Conservation (phyloP, 805 yeast genomes). For the Spathaspora sp. region DNA sequence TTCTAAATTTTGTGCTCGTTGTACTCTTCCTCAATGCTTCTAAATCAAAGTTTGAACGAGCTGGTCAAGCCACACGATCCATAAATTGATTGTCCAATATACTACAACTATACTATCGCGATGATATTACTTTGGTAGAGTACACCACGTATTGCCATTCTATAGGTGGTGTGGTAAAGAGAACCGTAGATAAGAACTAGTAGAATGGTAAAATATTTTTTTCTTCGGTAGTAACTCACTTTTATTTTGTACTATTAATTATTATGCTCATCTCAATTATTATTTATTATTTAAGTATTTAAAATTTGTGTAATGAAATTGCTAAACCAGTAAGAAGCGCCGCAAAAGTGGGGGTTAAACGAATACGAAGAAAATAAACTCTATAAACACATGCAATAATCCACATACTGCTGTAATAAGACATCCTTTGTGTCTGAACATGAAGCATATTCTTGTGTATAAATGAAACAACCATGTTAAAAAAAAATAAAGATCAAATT, state of each 20-base stretch:
- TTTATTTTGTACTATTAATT: neutral
- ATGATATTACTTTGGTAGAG: too few relatives aligned
- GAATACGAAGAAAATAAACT: neutral
- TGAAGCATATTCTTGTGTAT: neutral
- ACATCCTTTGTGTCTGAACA: too few relatives aligned
- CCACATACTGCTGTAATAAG: neutral
- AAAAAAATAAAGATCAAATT: neutral
- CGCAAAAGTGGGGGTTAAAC: neutral
- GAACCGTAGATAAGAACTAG: too few relatives aligned
- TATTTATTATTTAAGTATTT: neutral
- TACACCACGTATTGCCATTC: too few relatives aligned
- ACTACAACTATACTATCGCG: too few relatives aligned
- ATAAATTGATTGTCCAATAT: neutral
- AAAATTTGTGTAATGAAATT: neutral
- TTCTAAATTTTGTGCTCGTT: neutral
- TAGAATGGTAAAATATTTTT: neutral
- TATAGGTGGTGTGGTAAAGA: too few relatives aligned
- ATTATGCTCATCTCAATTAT: neutral
- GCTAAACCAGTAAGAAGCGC: neutral
- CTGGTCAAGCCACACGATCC: neutral
- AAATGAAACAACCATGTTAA: neutral
- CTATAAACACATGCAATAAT: neutral
- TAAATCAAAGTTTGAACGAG: too few relatives aligned
- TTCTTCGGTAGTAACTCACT: neutral
- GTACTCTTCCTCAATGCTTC: neutral